phyloP scores from a whole-genome alignment of 2,329 filamentous ascomycete species.

The Juglanconis sp. region DNA sequence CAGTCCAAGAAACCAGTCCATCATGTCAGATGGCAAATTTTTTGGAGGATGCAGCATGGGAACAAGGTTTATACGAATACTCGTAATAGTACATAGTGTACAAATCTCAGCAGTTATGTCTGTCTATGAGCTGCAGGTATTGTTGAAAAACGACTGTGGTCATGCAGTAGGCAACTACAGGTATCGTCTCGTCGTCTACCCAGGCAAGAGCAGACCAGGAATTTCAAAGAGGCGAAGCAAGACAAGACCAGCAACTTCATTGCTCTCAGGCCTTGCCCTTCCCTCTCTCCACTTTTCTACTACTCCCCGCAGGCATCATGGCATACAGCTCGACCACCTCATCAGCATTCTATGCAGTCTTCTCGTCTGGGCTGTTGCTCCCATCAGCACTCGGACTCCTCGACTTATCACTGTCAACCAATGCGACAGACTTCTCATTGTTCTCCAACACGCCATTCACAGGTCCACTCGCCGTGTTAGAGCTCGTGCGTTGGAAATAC shows the following conservation, averaged over 20 bases:
- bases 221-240: background rate
- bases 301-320: background rate
- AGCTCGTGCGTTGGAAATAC: constrained; percentile 45
- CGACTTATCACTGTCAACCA: background rate
- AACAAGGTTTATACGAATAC: no score
- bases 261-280: background rate
- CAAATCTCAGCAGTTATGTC: background rate
- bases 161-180: background rate
- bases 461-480: background rate
- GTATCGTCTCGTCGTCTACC: background rate
- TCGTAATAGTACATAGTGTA: background rate
- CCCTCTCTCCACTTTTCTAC: no score
- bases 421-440: background rate
- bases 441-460: background rate
- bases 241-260: background rate
- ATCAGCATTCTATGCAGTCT: background rate
- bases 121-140: constrained; percentile 4
- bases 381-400: constrained; percentile 3
- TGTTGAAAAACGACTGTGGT: background rate
- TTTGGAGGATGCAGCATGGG: no score
- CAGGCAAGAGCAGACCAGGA: background rate
- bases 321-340: background rate
- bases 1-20: background rate
- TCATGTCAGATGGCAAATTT: background rate
- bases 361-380: constrained; percentile 5